Conservation (phyloP, 2,329 filamentous ascomycete species). For the Aspergillus cejpii region DNA sequence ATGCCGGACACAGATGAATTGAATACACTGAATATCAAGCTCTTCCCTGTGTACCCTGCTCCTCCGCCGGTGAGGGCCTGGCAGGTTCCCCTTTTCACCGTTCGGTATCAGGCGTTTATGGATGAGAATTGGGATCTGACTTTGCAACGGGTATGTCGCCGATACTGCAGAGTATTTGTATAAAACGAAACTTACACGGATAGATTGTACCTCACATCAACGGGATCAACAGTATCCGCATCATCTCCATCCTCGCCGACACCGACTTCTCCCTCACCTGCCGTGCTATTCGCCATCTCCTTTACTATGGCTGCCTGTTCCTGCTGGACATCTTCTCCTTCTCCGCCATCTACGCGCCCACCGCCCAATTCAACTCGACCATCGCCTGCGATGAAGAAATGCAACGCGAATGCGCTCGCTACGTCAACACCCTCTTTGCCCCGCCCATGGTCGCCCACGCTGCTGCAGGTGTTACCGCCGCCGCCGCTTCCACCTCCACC, state of each 20-base stretch:
- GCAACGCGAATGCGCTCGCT: conserved; percentile 80
- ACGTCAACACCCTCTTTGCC: conserved; percentile 58
- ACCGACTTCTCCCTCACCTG: conserved; percentile 81
- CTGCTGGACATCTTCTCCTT: conserved; percentile 96
- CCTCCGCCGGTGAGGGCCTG: conserved; percentile 74
- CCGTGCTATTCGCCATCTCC: conserved; percentile 76
- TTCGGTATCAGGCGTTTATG: conserved; percentile 48
- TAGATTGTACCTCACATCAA: conserved; percentile 79
- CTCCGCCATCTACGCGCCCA: conserved; percentile 78
- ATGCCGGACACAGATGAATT: conserved; percentile 60
- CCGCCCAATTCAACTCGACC: conserved; percentile 63
- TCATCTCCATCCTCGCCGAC: conserved; percentile 77
- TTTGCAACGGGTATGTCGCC: conserved; percentile 42
- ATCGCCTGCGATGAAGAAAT: conserved; percentile 72
- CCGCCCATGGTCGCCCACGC: conserved; percentile 15
- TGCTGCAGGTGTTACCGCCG: conserved; percentile 21
- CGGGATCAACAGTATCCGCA: conserved; percentile 80
- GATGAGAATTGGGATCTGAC: conserved; percentile 52
- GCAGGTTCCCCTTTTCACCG: conserved; percentile 78
- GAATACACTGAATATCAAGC: conserved; percentile 93
- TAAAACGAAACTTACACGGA: not conserved
- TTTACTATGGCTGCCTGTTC: conserved; percentile 87
- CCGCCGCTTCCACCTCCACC: conserved; percentile 16
- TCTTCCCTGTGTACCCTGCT: conserved; percentile 74
- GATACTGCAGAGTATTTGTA: not conserved